Base-by-base conservation (phyloP, 192 early-diverging fungal genomes). In the Chytriomyces confervae region DNA sequence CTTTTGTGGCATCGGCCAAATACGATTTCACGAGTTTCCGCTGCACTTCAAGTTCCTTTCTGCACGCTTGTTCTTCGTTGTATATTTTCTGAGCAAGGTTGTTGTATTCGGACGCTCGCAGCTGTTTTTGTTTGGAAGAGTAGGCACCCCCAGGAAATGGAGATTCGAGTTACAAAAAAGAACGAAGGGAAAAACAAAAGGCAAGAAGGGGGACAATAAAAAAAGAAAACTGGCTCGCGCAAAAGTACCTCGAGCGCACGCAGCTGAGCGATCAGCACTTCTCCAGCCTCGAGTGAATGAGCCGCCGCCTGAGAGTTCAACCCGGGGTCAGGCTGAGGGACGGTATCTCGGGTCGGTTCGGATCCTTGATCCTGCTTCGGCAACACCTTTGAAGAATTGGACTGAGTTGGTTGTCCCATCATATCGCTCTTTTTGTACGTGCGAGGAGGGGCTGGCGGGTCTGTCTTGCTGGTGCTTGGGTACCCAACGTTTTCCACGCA, bases 21-120 rank as follows among this genome's bases (percentile, higher is more conserved):
- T 80, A 79, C 20, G 23, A 36, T 29, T 69, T 57, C 7, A 76
- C 76, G 9, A 45, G 20, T 61, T 72, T 73, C 5, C 49, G n/a
- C 16, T 77, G 57, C 46, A 68, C 77, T 5, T 11, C 51, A 20
- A 84, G 64, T 36, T 84, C 83, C 29, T 80, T 80, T 2, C 79
- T 73, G 68, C 80, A 81, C 1, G 72, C 77, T 24, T 50, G 62
- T 66, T 84, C 83, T 66, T 79, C 77, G 29, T 77, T 27, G 60
- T 79, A 78, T 60, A 84, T 69, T 80, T 84, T 74, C 36, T 67
- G 65, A 16, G 80, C 83, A 6, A 84, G 80, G 29, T 66, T 62
- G 61, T 84, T 79, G 78, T 77, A 84, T 60, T 76, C 45, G 20
- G 77, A 69, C 13, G 83, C 80, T 3, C 68, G 36, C 67, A 20